Percentiles rank a stretch among this genome's conserved stretches.
phyloP scores from a whole-genome alignment of 495 filamentous ascomycete species.

The Lineolata rhizophorae region DNA sequence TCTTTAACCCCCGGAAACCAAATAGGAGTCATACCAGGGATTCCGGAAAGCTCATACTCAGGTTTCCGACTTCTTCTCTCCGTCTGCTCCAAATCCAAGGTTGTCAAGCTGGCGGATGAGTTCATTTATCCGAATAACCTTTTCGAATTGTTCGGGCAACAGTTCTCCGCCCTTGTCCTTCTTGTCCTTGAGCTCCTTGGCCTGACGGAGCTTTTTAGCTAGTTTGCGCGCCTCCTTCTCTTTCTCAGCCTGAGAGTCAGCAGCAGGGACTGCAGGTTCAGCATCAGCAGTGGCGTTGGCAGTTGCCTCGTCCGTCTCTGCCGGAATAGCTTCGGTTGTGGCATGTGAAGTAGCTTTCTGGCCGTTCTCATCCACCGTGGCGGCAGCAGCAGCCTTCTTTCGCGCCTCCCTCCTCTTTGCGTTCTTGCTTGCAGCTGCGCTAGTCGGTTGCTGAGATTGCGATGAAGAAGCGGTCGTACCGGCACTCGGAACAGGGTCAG shows the following conservation, averaged over 20 bases:
- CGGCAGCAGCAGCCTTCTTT: slow-evolving; percentile 54
- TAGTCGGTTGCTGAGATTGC: slow-evolving; percentile 18
- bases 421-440: slow-evolving; percentile 55
- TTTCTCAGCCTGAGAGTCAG: slow-evolving; percentile 50
- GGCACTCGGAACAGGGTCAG: slow-evolving; percentile 25
- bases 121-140: slow-evolving; percentile 92
- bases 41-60: no score
- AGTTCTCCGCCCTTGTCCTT: slow-evolving; percentile 67
- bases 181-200: slow-evolving; percentile 72
- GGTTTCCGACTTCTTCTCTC: no score
- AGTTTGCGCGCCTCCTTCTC: slow-evolving; percentile 85
- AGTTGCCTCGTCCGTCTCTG: slow-evolving; percentile 1
- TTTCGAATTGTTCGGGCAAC: slow-evolving; percentile 88
- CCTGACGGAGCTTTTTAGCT: slow-evolving; percentile 92
- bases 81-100: slow-evolving; percentile 76
- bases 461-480: no score
- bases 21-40: no score
- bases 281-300: slow-evolving; percentile 5
- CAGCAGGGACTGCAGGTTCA: slow-evolving; percentile 4
- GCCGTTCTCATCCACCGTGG: slow-evolving; percentile 12
- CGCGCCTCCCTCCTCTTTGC: slow-evolving; percentile 80
- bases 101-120: slow-evolving; percentile 71
- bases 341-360: slow-evolving; percentile 15
- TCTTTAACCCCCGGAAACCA: no score
- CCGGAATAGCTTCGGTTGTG: slow-evolving; percentile 2